Percentiles rank a stretch among this genome's conserved stretches.
These are phyloP conservation scores for Tripidium arundinaceum DNA, from an alignment of 202 grass and related monocot genomes.

Conservation along the genomic window DNA sequence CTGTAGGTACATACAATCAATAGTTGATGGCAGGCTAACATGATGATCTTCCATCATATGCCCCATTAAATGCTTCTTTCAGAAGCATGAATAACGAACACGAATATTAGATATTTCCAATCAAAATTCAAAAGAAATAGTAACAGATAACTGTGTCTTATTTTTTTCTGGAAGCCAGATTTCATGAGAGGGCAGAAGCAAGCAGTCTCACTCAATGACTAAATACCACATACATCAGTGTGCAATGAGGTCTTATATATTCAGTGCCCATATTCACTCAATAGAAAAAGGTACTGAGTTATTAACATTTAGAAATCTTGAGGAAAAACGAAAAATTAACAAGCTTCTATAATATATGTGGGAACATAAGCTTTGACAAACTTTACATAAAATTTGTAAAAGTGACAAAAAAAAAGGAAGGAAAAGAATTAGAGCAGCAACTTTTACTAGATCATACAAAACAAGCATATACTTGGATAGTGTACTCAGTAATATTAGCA, in stretches of 20 bases:
- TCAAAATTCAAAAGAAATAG: not conserved
- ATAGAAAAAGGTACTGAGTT: not conserved
- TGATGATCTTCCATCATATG: not conserved
- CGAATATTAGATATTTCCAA: not conserved
- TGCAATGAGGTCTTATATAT: not conserved
- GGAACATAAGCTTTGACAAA: not conserved
- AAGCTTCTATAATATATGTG: not conserved
- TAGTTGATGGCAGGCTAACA: not conserved
- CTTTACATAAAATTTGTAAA: not conserved
- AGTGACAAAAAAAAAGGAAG: not conserved
- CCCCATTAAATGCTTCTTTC: not conserved
- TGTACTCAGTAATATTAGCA: not conserved
- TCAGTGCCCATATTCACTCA: not conserved
- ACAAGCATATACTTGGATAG: not conserved
- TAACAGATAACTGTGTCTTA: not conserved
- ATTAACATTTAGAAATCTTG: not conserved
- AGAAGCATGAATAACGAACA: not conserved
- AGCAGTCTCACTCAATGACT: not conserved
- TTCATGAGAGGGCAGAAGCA: not conserved
- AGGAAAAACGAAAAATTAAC: not conserved
- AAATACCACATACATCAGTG: not conserved
- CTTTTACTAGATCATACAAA: not conserved
- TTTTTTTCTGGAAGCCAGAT: not conserved
- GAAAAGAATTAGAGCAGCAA: not conserved
- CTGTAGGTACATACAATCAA: conserved; percentile 26